Conservation (phyloP, 495 filamentous ascomycete genomes). For the Polyplosphaeria fusca region DNA sequence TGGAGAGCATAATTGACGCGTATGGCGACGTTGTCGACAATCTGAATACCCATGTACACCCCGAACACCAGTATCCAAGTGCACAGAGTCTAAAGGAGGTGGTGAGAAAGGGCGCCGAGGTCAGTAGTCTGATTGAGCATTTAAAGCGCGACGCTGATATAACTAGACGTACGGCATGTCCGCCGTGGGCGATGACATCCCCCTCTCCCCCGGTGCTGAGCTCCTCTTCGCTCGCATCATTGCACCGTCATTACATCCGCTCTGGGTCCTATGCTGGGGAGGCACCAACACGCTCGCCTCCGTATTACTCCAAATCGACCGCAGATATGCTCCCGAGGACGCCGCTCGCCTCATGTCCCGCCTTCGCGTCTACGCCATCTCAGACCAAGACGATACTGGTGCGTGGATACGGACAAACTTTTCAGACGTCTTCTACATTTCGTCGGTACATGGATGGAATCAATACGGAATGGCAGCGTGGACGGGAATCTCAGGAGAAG, state of each 20-base stretch:
- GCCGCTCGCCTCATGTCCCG: constrained; percentile 39
- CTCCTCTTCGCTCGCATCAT: constrained; percentile 41
- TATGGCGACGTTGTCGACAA: constrained; percentile 45
- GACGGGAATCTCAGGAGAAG: constrained; percentile 49
- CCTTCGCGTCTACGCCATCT: constrained; percentile 49
- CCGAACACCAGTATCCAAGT: constrained; percentile 39
- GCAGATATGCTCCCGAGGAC: constrained; percentile 35
- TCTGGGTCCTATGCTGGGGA: constrained; percentile 51
- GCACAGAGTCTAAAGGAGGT: constrained; percentile 38
- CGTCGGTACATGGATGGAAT: constrained; percentile 48
- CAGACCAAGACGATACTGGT: constrained; percentile 51
- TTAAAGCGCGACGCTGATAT: background rate
- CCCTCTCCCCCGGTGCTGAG: constrained; percentile 35
- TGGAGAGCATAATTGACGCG: constrained; percentile 44
- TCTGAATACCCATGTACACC: constrained; percentile 44
- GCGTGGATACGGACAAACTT: constrained; percentile 48
- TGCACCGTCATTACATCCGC: constrained; percentile 39
- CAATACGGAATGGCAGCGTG: constrained; percentile 50
- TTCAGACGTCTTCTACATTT: constrained; percentile 49
- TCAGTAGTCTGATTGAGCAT: background rate
- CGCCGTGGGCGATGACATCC: constrained; percentile 22
- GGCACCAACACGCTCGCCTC: constrained; percentile 50
- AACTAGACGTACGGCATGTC: constrained; percentile 27
- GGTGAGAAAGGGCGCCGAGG: constrained; percentile 37
- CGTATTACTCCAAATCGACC: constrained; percentile 41